Percentiles rank a stretch among this genome's conserved stretches.
Evolutionary conservation across 2,329 filamentous ascomycete species (phyloP).

Genomic region (Pyrenophora graminea): DNA sequence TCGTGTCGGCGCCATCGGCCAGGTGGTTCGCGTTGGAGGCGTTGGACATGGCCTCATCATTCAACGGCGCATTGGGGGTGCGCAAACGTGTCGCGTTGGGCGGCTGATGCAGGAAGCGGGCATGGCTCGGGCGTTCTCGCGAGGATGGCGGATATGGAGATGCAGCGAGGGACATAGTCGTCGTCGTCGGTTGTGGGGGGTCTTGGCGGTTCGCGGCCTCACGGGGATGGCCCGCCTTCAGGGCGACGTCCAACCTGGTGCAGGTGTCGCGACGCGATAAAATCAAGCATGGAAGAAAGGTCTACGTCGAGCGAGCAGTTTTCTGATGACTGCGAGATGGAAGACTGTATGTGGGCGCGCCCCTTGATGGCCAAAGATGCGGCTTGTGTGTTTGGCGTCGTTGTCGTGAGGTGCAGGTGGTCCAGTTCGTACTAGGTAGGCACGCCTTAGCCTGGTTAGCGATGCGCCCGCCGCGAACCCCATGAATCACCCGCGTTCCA

Average conservation of each 20-base stretch:
- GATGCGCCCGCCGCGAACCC: slow-evolving; percentile 10
- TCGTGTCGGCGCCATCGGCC: slow-evolving; percentile 48
- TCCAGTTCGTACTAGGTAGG: slow-evolving; percentile 15
- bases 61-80: slow-evolving; percentile 50
- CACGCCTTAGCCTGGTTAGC: slow-evolving; percentile 15
- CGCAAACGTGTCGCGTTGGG: slow-evolving; percentile 47
- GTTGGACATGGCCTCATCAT: slow-evolving; percentile 49
- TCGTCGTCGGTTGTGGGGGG: slow-evolving; percentile 37
- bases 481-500: slow-evolving; percentile 9
- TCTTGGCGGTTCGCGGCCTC: slow-evolving; percentile 44
- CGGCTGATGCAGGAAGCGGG: slow-evolving; percentile 41
- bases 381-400: slow-evolving; percentile 17
- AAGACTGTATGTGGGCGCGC: slow-evolving; percentile 35
- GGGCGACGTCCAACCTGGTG: slow-evolving; percentile 49
- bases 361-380: slow-evolving; percentile 44
- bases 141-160: slow-evolving; percentile 48
- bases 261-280: slow-evolving; percentile 46
- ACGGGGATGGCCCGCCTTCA: slow-evolving; percentile 44
- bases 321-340: slow-evolving; percentile 41
- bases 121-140: slow-evolving; percentile 50
- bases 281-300: slow-evolving; percentile 47
- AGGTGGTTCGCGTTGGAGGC: slow-evolving; percentile 43
- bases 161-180: slow-evolving; percentile 44
- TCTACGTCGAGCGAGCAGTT: slow-evolving; percentile 32
- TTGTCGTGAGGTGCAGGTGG: slow-evolving; percentile 14